These are phyloP conservation scores for Teratosphaeriaceae sp. DNA, from an alignment of 2,329 filamentous ascomycete species.

Conservation along the genomic window DNA sequence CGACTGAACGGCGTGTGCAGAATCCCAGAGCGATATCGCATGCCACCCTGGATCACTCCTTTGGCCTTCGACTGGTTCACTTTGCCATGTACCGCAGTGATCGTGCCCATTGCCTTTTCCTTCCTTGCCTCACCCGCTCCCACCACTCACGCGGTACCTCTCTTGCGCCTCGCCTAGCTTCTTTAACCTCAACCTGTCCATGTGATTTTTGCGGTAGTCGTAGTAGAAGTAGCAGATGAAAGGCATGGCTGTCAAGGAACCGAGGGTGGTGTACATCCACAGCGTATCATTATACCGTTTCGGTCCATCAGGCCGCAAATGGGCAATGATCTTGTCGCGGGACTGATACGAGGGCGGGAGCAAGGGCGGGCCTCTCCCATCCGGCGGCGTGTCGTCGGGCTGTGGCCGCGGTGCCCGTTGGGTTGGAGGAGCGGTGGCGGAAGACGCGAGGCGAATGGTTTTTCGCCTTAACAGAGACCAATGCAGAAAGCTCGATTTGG, in stretches of 20 bases:
- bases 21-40: too few relatives aligned
- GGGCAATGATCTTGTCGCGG: not conserved
- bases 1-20: too few relatives aligned
- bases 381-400: not conserved
- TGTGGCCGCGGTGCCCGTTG: too few relatives aligned
- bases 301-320: not conserved
- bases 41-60: too few relatives aligned
- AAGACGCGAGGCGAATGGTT: too few relatives aligned
- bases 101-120: not conserved
- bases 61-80: too few relatives aligned
- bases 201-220: slow-evolving; percentile 26
- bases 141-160: slow-evolving; percentile 4
- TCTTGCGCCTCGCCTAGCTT: slow-evolving; percentile 23
- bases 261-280: slow-evolving; percentile 13
- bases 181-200: slow-evolving; percentile 26
- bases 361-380: not conserved
- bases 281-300: slow-evolving; percentile 3
- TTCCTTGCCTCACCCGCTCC: not conserved
- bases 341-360: not conserved
- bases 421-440: too few relatives aligned
- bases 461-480: too few relatives aligned
- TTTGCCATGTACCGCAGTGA: too few relatives aligned
- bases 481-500: too few relatives aligned
- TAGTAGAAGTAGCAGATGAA: slow-evolving; percentile 25
- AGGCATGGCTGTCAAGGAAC: slow-evolving; percentile 19